phyloP scores from a whole-genome alignment of 108 stramenopile species.

The Mediolabrus comicus region DNA sequence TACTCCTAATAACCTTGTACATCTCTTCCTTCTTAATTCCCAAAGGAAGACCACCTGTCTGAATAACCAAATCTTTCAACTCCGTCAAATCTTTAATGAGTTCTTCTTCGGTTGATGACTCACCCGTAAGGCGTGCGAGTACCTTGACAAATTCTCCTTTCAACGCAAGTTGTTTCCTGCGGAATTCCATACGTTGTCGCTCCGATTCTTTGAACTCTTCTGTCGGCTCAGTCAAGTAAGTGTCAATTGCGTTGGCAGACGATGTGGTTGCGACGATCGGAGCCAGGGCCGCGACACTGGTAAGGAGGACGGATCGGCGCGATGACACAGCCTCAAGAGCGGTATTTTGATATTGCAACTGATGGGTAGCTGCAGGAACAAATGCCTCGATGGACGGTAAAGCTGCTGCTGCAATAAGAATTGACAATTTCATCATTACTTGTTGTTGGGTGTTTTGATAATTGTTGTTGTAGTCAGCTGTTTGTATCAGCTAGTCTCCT shows the following conservation, averaged over 20 bases:
- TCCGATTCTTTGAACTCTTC: constrained; percentile 86
- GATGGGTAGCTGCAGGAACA: background rate
- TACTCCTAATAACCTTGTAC: constrained; percentile 71
- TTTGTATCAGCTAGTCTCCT: no score
- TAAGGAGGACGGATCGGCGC: background rate
- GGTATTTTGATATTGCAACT: background rate
- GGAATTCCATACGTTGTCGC: constrained; percentile 76
- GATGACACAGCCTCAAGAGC: background rate
- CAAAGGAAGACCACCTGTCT: constrained; percentile 71
- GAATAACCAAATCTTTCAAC: constrained; percentile 45
- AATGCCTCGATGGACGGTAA: background rate
- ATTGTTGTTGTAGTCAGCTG: background rate
- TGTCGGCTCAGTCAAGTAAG: constrained; percentile 81
- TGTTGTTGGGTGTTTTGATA: background rate
- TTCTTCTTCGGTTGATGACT: constrained; percentile 54
- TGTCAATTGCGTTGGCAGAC: constrained; percentile 26
- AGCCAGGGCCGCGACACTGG: background rate
- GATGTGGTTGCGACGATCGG: background rate
- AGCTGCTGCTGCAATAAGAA: background rate
- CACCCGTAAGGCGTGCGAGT: constrained; percentile 52
- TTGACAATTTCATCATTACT: background rate
- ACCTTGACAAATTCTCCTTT: constrained; percentile 67
- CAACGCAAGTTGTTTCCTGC: constrained; percentile 55
- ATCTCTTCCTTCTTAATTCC: constrained; percentile 86
- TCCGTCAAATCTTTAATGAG: constrained; percentile 59